Evolutionary conservation across 2,329 filamentous ascomycete genomes (phyloP).

Genomic region (Amylocarpus encephaloides): DNA sequence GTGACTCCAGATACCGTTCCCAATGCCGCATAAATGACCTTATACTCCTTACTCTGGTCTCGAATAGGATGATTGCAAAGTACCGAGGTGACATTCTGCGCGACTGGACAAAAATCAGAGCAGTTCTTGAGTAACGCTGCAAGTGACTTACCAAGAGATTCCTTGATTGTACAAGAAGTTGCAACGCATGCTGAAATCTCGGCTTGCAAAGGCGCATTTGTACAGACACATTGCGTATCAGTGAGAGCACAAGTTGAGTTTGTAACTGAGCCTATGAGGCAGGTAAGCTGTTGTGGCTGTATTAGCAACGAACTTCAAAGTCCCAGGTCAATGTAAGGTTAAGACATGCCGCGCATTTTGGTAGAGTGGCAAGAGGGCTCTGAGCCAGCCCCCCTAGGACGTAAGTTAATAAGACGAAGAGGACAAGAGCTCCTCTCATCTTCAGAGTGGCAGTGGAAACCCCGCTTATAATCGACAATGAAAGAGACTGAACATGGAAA

Average conservation of each 20-base stretch:
- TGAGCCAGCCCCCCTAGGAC: not conserved
- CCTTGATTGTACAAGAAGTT: conserved; percentile 33
- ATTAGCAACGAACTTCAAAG: not conserved
- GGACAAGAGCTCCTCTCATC: too few relatives aligned
- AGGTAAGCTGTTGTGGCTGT: conserved; percentile 11
- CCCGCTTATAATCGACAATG: too few relatives aligned
- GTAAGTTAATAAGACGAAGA: not conserved
- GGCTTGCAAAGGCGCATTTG: conserved; percentile 29
- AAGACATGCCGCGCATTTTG: conserved; percentile 2
- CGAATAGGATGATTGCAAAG: conserved; percentile 31
- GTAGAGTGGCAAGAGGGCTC: not conserved
- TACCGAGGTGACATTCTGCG: conserved; percentile 35
- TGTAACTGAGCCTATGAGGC: conserved; percentile 11
- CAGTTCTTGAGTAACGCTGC: not conserved
- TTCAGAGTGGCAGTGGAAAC: too few relatives aligned
- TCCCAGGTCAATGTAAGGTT: not conserved
- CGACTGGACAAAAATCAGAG: not conserved
- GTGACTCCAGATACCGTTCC: not conserved
- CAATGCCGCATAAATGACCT: not conserved
- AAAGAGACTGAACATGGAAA: too few relatives aligned
- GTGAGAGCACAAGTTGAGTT: conserved; percentile 34
- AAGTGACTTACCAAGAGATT: conserved; percentile 31
- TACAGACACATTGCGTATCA: conserved; percentile 37
- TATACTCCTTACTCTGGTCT: conserved; percentile 2
- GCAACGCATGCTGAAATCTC: conserved; percentile 32